Conservation (phyloP, 331 rosid genomes). For the Erythrophleum ivorense region DNA sequence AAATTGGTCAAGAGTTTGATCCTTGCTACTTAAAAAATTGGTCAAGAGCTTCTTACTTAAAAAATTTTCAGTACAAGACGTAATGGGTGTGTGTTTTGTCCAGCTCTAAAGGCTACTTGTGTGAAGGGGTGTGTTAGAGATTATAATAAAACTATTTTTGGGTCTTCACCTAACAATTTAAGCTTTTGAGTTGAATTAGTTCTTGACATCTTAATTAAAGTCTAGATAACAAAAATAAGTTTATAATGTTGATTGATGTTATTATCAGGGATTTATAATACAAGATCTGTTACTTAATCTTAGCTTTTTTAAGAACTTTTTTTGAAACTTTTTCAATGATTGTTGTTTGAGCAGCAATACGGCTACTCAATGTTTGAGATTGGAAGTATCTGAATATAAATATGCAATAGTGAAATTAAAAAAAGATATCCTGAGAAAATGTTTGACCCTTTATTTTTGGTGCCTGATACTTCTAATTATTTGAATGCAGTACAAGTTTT, state of each 20-base stretch:
- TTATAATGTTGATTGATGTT: conserved; percentile 22
- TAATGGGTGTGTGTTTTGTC: background rate
- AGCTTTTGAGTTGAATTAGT: background rate
- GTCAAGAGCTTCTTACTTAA: background rate
- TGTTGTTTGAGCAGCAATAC: background rate
- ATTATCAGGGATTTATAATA: conserved; percentile 11
- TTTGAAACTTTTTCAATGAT: background rate
- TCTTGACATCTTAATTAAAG: background rate
- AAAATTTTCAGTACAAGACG: background rate
- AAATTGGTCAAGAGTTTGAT: background rate
- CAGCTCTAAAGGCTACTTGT: background rate
- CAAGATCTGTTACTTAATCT: conserved; percentile 11
- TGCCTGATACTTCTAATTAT: conserved; percentile 41
- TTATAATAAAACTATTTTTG: background rate
- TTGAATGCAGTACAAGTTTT: conserved; percentile 90
- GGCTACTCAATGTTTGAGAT: conserved; percentile 15
- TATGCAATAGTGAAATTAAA: conserved; percentile 2
- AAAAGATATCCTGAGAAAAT: conserved; percentile 22
- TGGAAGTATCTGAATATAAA: conserved; percentile 29
- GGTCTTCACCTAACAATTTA: background rate
- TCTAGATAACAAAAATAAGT: background rate
- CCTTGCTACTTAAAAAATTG: background rate
- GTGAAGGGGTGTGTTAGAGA: background rate
- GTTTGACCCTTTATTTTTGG: conserved; percentile 29
- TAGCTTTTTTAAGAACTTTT: background rate